Evolutionary conservation across 352 stramenopile species (phyloP), one percentile per base, ranked within the genome.

Genomic region (Pythium scleroteichum): DNA sequence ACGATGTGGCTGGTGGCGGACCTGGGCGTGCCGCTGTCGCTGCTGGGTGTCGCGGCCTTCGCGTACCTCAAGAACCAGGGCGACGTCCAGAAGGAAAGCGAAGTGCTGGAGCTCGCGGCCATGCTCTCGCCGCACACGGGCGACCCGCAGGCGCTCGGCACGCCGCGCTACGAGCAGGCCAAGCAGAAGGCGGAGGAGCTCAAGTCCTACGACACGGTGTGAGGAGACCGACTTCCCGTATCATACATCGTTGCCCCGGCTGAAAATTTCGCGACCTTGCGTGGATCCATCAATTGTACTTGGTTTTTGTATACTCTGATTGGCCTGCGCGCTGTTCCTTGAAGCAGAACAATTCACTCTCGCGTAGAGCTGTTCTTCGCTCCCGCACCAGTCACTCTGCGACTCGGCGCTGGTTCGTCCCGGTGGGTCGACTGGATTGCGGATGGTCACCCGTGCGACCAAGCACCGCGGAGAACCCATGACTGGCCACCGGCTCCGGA

Each of bases 1-100:
- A 77, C 58, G 2, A 90, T 94, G 80, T 94, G 85, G 82, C 57
- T 85, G 19, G 64, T 85, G 35, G 79, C 82, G 3, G 78, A 88
- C 46, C 50, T 89, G 4, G 80, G 80, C 20, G 85, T 92, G 44
- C 85, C 85, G 1, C 68, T 92, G 16, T 75, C 80, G 24, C 68
- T 90, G 12, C 8, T 86, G 2, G 77, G 75, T 10, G 54, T 94
- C 5, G 64, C 59, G 2, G 46, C 75, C 20, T 94, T 92, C 53
- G 79, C 75, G n/a, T 74, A 71, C 44, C 57, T 89, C 27, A 90
- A 90, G 69, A 78, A 68, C 38, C 13, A 44, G 13, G 17, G 38
- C 38, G 38, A 44, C 13, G 17, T 44, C 7, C 13, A 20, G 38
- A 20, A 17, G 9, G 51, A 50, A 26, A 40, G 49, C 8, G 52